Conservation (phyloP, 768 basidiomycete species). For the Amanita inopinata region DNA sequence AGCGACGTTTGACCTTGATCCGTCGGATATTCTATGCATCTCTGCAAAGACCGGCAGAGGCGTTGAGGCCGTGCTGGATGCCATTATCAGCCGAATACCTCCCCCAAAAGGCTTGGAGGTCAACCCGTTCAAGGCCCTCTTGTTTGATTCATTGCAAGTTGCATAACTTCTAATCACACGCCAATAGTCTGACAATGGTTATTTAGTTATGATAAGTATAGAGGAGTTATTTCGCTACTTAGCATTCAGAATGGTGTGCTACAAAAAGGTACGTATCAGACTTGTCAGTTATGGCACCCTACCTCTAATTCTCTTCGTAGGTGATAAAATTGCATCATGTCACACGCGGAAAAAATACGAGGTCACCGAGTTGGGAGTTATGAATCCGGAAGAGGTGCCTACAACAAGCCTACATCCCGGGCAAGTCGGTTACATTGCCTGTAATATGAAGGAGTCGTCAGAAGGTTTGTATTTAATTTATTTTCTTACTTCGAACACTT, state of each 20-base stretch:
- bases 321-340: conserved; percentile 83
- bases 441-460: conserved; percentile 95
- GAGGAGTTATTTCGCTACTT: conserved; percentile 90
- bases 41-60: conserved; percentile 92
- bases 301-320: conserved; percentile 26
- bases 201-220: conserved; percentile 85
- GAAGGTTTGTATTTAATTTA: conserved; percentile 49
- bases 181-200: too few species aligned
- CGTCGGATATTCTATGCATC: conserved; percentile 63
- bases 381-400: conserved; percentile 84
- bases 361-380: conserved; percentile 77
- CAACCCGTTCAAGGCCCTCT: conserved; percentile 66
- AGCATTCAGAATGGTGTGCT: conserved; percentile 74
- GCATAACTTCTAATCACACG: background rate
- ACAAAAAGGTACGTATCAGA: conserved; percentile 51
- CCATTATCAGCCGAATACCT: conserved; percentile 79
- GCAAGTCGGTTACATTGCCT: conserved; percentile 84
- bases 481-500: conserved; percentile 1
- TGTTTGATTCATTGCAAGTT: conserved; percentile 86
- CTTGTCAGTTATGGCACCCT: background rate
- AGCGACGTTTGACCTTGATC: conserved; percentile 73
- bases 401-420: conserved; percentile 60
- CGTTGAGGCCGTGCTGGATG: conserved; percentile 65
- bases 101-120: conserved; percentile 51
- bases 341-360: conserved; percentile 86